Evolutionary conservation across 2,329 filamentous ascomycete genomes (phyloP).

Genomic region (Phialemoniopsis sp.): DNA sequence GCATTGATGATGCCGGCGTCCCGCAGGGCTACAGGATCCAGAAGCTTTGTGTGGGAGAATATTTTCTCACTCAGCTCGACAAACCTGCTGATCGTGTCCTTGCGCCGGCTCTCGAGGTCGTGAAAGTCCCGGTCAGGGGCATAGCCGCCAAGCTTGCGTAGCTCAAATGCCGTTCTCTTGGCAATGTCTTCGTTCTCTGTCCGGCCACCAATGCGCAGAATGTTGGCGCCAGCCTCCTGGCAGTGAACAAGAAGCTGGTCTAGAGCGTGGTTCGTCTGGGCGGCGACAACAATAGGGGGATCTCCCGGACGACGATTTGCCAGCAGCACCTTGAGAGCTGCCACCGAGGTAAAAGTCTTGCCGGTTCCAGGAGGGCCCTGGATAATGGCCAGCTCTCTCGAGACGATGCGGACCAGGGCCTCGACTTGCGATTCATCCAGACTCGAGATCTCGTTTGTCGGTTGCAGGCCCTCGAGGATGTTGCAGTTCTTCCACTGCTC

Average conservation of each 20-base stretch:
- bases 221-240: slow-evolving; percentile 45
- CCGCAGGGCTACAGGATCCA: slow-evolving; percentile 51
- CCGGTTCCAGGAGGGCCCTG: slow-evolving; percentile 75
- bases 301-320: slow-evolving; percentile 50
- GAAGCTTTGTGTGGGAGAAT: slow-evolving; percentile 30
- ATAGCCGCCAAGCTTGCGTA: slow-evolving; percentile 33
- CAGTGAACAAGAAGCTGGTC: slow-evolving; percentile 74
- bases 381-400: slow-evolving; percentile 67
- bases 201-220: slow-evolving; percentile 61
- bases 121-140: slow-evolving; percentile 15
- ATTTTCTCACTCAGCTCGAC: slow-evolving; percentile 33
- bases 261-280: slow-evolving; percentile 87
- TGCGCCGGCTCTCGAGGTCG: slow-evolving; percentile 19
- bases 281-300: slow-evolving; percentile 72
- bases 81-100: slow-evolving; percentile 26
- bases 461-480: slow-evolving; percentile 11
- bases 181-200: slow-evolving; percentile 64
- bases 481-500: slow-evolving; percentile 11
- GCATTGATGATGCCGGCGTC: slow-evolving; percentile 54
- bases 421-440: slow-evolving; percentile 69
- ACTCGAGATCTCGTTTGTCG: slow-evolving; percentile 19
- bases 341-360: slow-evolving; percentile 79
- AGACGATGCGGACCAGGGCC: slow-evolving; percentile 67
- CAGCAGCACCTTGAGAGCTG: slow-evolving; percentile 63
- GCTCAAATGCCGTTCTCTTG: slow-evolving; percentile 60